A percentile compares a stretch with the other conserved stretches of the same genome.
These are phyloP conservation scores for Coelastrella sp. DNA, from an alignment of 139 green algal species.

Conservation along the genomic window DNA sequence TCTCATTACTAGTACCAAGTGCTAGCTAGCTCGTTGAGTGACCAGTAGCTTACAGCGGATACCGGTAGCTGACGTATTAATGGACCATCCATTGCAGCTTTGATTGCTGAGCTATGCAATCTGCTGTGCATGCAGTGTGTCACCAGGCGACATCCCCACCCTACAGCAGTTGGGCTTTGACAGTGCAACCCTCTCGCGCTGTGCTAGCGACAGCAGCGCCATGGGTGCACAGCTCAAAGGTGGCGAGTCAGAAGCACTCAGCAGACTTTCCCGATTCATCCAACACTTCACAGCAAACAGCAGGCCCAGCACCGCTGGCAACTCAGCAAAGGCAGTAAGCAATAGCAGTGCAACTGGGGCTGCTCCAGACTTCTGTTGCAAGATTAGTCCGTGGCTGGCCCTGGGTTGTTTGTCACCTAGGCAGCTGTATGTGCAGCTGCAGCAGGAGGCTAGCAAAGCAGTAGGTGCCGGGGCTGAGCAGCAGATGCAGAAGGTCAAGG, in stretches of 20 bases:
- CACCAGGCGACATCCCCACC: slow-evolving; percentile 63
- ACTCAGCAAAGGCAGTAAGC: background rate
- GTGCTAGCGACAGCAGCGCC: background rate
- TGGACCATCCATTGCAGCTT: background rate
- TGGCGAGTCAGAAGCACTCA: slow-evolving; percentile 83
- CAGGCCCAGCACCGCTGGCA: background rate
- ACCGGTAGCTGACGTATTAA: no score
- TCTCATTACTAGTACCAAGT: no score
- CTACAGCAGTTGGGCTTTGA: slow-evolving; percentile 76
- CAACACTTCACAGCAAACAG: slow-evolving; percentile 1
- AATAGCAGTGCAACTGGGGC: background rate
- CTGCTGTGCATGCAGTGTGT: slow-evolving; percentile 3
- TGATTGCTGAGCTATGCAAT: background rate
- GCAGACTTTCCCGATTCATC: slow-evolving; percentile 73
- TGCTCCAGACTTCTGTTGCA: slow-evolving; percentile 71
- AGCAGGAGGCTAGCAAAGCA: background rate
- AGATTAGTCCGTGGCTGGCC: slow-evolving; percentile 88
- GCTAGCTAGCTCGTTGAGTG: no score
- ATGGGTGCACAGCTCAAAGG: slow-evolving; percentile 30
- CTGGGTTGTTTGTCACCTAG: slow-evolving; percentile 87
- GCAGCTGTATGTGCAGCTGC: slow-evolving; percentile 59
- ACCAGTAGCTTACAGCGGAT: no score
- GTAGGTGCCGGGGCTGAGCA: background rate
- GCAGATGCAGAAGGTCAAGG: slow-evolving; percentile 2
- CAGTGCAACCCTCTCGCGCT: background rate